Percentiles rank a stretch among this genome's conserved stretches.
phyloP scores from a whole-genome alignment of 2,329 filamentous ascomycete species.

The Apiospora pterosperma region DNA sequence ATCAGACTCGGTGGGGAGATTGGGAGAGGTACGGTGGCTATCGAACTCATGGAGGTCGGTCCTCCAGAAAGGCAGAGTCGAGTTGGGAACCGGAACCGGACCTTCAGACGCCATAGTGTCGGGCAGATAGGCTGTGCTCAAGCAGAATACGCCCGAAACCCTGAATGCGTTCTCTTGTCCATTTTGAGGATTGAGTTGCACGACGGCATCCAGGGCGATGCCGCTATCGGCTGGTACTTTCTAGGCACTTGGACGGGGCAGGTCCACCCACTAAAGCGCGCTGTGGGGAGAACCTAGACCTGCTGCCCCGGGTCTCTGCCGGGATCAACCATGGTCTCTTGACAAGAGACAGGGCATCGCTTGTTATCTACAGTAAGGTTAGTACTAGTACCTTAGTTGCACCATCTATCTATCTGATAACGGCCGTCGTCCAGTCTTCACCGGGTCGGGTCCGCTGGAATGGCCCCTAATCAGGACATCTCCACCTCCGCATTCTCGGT shows the following conservation, averaged over 20 bases:
- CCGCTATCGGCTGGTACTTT: not conserved
- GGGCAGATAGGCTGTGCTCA: too few relatives aligned
- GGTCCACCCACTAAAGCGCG: not conserved
- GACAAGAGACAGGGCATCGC: not conserved
- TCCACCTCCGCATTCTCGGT: not conserved
- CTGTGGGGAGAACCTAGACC: not conserved
- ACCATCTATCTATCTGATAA: too few relatives aligned
- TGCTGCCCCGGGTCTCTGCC: not conserved
- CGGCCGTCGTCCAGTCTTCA: too few relatives aligned
- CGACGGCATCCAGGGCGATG: not conserved
- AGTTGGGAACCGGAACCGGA: slow-evolving; percentile 22
- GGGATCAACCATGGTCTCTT: not conserved
- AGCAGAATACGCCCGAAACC: too few relatives aligned
- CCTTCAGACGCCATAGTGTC: not conserved
- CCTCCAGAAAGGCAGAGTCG: slow-evolving; percentile 51
- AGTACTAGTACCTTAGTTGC: too few relatives aligned
- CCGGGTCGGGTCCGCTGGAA: too few relatives aligned
- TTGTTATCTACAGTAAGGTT: too few relatives aligned
- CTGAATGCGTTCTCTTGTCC: not conserved
- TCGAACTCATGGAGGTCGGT: slow-evolving; percentile 47
- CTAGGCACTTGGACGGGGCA: not conserved
- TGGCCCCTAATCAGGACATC: not conserved
- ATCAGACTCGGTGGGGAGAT: slow-evolving; percentile 45
- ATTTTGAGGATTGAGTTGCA: not conserved
- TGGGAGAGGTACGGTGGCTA: slow-evolving; percentile 45